Conservation (phyloP, 1,284 basidiomycete species). For the Trichosporon inkin region DNA sequence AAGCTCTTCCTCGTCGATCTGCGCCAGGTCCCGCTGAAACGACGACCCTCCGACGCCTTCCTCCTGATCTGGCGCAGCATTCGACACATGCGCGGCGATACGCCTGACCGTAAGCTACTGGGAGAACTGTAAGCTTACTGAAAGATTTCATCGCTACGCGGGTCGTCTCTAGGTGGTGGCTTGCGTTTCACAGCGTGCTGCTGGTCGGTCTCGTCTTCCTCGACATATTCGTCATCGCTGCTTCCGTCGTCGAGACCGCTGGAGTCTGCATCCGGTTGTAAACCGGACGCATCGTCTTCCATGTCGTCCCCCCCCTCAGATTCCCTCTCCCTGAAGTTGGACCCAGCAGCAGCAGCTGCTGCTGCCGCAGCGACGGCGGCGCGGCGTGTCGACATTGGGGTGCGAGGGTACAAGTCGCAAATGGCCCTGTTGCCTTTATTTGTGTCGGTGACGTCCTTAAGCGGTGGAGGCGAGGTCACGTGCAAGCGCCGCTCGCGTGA, state of each 20-base stretch:
- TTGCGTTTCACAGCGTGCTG: constrained; percentile 7
- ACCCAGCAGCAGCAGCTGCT: neutral
- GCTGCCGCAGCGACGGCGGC: constrained; percentile 10
- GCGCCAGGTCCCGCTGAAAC: constrained; percentile 30
- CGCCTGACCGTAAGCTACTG: constrained; percentile 23
- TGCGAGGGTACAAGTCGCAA: neutral
- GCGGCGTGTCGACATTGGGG: constrained; percentile 14
- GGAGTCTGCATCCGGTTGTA: constrained; percentile 18
- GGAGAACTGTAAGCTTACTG: constrained; percentile 22
- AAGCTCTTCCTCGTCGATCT: constrained; percentile 33
- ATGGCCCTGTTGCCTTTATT: neutral
- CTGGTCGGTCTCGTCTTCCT: constrained; percentile 13
- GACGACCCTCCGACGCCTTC: constrained; percentile 19
- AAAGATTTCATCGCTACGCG: constrained; percentile 32
- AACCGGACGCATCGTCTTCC: neutral
- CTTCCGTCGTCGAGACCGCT: constrained; percentile 29
- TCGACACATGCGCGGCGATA: constrained; percentile 35
- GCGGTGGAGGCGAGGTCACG: constrained; percentile 2
- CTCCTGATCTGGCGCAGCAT: constrained; percentile 13
- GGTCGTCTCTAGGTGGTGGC: neutral
- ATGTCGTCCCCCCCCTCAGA: constrained; percentile 11
- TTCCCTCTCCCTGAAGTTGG: too few species aligned
- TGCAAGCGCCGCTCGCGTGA: neutral
- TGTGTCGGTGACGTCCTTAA: constrained; percentile 4
- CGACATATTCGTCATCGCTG: constrained; percentile 19